A percentile compares a stretch with the other conserved stretches of the same genome.
phyloP scores from a whole-genome alignment of 345 rosid species.

The Syzygium aqueum region DNA sequence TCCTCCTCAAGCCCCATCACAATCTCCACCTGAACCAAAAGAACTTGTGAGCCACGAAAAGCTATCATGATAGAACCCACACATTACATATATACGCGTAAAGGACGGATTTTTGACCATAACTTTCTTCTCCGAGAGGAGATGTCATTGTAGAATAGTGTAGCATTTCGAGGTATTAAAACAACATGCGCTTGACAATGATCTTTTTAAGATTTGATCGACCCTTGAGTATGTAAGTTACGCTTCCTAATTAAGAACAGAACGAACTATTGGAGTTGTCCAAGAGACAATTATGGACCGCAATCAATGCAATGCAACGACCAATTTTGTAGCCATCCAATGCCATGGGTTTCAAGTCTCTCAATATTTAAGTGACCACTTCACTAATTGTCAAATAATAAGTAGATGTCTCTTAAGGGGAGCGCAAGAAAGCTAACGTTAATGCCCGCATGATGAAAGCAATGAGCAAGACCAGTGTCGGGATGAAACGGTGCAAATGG shows the following conservation, averaged over 20 bases:
- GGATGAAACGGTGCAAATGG: neutral
- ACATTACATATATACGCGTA: rapidly evolving
- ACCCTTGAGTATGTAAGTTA: neutral
- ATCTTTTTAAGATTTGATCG: neutral
- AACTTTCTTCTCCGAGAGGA: neutral
- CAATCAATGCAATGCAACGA: neutral
- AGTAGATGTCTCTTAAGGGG: neutral
- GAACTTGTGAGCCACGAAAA: neutral
- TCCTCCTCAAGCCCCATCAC: constrained; percentile 31
- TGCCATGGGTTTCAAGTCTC: neutral
- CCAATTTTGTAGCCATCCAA: neutral
- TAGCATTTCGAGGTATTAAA: neutral
- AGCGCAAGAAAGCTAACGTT: neutral
- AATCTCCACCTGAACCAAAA: constrained; percentile 15
- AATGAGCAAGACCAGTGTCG: neutral
- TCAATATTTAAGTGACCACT: neutral
- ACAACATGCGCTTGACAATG: rapidly evolving
- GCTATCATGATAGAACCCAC: neutral
- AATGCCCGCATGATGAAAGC: neutral
- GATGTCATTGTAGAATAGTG: neutral
- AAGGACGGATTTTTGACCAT: neutral
- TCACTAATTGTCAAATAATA: neutral
- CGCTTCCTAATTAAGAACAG: neutral
- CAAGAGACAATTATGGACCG: neutral
- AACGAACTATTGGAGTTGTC: neutral